Percentiles rank a stretch among this genome's conserved stretches.
Evolutionary conservation across 148 eudicot species (phyloP).

Genomic region (Rhododendron griersonianum): DNA sequence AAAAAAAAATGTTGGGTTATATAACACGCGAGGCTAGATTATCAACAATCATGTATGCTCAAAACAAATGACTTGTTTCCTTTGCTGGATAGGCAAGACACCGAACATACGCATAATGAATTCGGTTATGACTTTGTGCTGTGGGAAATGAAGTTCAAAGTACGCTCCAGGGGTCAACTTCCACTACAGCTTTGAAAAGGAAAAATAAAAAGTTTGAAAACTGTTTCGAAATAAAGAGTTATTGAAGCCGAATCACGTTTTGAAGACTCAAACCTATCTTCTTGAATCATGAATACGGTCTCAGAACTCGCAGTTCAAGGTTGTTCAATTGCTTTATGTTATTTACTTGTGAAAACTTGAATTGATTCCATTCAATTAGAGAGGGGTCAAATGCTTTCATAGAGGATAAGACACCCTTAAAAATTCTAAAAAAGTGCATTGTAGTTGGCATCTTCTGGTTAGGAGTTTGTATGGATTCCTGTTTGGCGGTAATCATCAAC

Average conservation of each 20-base stretch:
- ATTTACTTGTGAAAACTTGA: background rate
- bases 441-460: background rate
- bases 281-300: background rate
- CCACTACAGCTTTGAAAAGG: background rate
- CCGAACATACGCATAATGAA: background rate
- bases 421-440: background rate
- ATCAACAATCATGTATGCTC: background rate
- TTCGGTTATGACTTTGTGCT: background rate
- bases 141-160: background rate
- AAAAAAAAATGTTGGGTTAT: background rate
- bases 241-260: background rate
- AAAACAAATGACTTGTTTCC: background rate
- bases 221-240: background rate
- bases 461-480: background rate
- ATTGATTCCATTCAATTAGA: background rate
- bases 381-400: background rate
- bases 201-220: background rate
- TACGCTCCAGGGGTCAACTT: background rate
- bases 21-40: background rate
- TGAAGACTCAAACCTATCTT: background rate
- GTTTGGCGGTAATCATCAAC: background rate
- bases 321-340: background rate
- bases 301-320: background rate
- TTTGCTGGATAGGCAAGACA: background rate
- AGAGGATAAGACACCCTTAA: background rate